phyloP scores from a whole-genome alignment of 1,139 yeast species.

The Magnusiomyces fungicola region DNA sequence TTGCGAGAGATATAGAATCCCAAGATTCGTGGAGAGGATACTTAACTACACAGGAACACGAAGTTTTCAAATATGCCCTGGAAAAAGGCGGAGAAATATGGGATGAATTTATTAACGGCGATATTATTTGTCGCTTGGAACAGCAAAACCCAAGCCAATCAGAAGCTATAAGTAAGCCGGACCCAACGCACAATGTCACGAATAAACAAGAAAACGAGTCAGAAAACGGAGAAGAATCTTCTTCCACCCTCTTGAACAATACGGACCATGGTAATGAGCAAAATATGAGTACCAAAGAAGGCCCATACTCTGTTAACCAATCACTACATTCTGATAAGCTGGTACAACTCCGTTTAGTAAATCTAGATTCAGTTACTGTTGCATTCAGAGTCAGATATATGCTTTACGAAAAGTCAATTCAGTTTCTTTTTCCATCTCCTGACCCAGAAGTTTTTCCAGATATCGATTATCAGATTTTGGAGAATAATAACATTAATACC shows the following conservation, averaged over 20 bases:
- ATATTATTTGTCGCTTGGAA: slow-evolving; percentile 24
- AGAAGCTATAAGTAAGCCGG: too few species aligned
- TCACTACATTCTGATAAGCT: neutral
- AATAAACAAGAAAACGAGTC: neutral
- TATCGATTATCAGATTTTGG: slow-evolving; percentile 26
- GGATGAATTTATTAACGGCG: slow-evolving; percentile 31
- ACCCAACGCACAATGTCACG: neutral
- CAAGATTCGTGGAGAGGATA: slow-evolving; percentile 36
- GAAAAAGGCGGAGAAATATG: slow-evolving; percentile 30
- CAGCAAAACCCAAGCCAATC: neutral
- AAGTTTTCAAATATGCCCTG: slow-evolving; percentile 30
- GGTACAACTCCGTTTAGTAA: neutral
- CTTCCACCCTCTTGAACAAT: neutral
- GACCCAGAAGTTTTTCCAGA: slow-evolving; percentile 22
- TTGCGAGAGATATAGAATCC: slow-evolving; percentile 34
- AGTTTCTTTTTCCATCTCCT: slow-evolving; percentile 26
- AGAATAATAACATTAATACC: too few species aligned
- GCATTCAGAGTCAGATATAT: slow-evolving; percentile 37
- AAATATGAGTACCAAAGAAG: neutral
- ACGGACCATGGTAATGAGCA: neutral
- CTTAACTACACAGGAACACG: slow-evolving; percentile 34
- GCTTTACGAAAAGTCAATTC: slow-evolving; percentile 35
- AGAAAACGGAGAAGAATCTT: neutral
- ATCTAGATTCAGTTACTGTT: slow-evolving; percentile 30
- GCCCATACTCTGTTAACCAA: neutral